Evolutionary conservation across 164 flowering plant genomes (phyloP).

Genomic region (Chimonanthus salicifolius): DNA sequence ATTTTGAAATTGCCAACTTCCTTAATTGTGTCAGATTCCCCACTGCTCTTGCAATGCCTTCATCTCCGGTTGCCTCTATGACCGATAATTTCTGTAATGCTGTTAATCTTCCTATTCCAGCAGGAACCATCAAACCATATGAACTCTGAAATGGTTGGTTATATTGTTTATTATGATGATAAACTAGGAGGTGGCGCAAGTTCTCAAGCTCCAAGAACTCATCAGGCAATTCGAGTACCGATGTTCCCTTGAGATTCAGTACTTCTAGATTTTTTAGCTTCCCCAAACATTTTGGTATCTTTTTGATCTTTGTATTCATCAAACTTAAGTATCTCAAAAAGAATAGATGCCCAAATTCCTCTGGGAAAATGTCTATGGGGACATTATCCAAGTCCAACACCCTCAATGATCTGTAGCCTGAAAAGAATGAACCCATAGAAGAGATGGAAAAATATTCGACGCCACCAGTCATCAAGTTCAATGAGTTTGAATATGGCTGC

Average conservation of each 20-base stretch:
- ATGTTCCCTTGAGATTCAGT: neutral
- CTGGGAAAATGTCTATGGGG: neutral
- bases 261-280: neutral
- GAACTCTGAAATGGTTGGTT: too few species aligned
- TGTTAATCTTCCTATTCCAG: neutral
- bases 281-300: neutral
- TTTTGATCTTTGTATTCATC: neutral
- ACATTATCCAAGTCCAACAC: constrained; percentile 5
- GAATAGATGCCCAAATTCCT: neutral
- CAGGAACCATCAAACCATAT: neutral
- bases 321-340: constrained; percentile 3
- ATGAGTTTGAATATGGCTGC: too few species aligned
- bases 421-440: neutral
- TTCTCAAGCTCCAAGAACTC: neutral
- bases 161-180: neutral
- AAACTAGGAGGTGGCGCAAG: neutral
- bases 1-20: neutral
- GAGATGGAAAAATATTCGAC: neutral
- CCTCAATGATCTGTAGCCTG: neutral
- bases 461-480: too few species aligned
- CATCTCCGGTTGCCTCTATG: neutral
- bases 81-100: neutral
- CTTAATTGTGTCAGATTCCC: constrained; percentile 2
- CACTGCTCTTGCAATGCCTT: neutral
- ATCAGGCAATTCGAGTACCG: neutral